A percentile compares a stretch with the other conserved stretches of the same genome.
phyloP scores from a whole-genome alignment of 2,329 filamentous ascomycete genomes.

The Colletotrichum eremochloae region DNA sequence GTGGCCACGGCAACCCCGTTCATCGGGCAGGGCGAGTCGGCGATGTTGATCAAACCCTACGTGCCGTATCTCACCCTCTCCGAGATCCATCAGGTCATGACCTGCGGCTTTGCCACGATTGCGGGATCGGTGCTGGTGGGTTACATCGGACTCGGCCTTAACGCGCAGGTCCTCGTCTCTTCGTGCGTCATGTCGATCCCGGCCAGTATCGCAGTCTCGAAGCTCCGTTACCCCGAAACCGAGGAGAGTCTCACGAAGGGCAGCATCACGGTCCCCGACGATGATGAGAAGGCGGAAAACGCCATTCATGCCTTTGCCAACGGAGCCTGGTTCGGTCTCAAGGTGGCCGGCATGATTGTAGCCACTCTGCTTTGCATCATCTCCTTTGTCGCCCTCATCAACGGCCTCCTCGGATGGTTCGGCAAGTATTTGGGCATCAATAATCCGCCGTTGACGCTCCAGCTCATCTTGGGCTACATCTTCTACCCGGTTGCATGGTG shows the following conservation, averaged over 20 bases:
- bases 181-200: constrained; percentile 85
- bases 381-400: constrained; percentile 74
- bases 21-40: constrained; percentile 84
- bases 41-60: constrained; percentile 82
- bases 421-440: constrained; percentile 77
- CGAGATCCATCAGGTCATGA: constrained; percentile 83
- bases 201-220: constrained; percentile 78
- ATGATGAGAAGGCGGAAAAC: constrained; percentile 73
- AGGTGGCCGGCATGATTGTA: constrained; percentile 81
- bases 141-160: constrained; percentile 78
- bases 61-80: constrained; percentile 78
- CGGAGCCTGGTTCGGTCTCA: constrained; percentile 80
- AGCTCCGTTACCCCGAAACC: constrained; percentile 79
- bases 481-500: constrained; percentile 80
- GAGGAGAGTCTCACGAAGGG: constrained; percentile 80
- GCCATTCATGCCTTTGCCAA: constrained; percentile 80
- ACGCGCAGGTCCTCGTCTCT: constrained; percentile 78
- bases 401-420: constrained; percentile 80
- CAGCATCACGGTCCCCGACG: constrained; percentile 76
- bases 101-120: constrained; percentile 81
- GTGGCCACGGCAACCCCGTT: constrained; percentile 83
- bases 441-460: constrained; percentile 68
- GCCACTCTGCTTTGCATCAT: constrained; percentile 81
- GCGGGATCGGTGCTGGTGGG: constrained; percentile 79
- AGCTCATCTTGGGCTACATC: constrained; percentile 78